These are phyloP conservation scores for Schizonepeta tenuifolia DNA, from an alignment of 257 asterid species.

Conservation along the genomic window DNA sequence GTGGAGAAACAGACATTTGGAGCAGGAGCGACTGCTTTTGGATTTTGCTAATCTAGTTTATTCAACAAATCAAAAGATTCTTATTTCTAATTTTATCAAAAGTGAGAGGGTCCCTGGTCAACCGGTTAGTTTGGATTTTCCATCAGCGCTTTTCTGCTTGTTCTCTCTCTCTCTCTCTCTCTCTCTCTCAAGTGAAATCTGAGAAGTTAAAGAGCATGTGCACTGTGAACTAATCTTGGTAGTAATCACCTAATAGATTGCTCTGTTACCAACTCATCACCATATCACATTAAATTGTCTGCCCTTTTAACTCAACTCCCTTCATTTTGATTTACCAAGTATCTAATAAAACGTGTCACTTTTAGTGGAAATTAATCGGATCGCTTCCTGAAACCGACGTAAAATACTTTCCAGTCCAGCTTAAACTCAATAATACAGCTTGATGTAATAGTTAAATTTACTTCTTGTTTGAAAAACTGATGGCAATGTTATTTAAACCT, in stretches of 20 bases:
- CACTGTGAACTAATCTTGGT: slow-evolving; percentile 25
- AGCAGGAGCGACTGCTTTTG: slow-evolving; percentile 45
- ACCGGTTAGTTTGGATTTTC: slow-evolving; percentile 45
- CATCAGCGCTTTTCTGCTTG: slow-evolving; percentile 31
- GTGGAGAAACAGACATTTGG: slow-evolving; percentile 37
- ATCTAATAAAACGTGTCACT: too few relatives aligned
- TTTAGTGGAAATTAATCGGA: too few relatives aligned
- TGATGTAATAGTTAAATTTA: too few relatives aligned
- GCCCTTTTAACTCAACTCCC: too few relatives aligned
- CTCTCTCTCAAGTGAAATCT: too few relatives aligned
- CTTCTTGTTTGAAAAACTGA: too few relatives aligned
- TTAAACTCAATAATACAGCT: too few relatives aligned
- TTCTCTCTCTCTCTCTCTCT: slow-evolving; percentile 3
- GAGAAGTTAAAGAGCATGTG: slow-evolving; percentile 27
- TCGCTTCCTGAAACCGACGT: too few relatives aligned
- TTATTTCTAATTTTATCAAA: slow-evolving; percentile 19
- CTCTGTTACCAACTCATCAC: slow-evolving; percentile 26
- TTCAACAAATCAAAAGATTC: slow-evolving; percentile 39
- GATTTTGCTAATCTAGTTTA: slow-evolving; percentile 39
- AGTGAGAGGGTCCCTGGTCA: slow-evolving; percentile 52
- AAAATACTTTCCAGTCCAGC: too few relatives aligned
- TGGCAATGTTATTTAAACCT: too few relatives aligned
- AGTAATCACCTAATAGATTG: slow-evolving; percentile 25
- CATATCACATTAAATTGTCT: slow-evolving; percentile 13
- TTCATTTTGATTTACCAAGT: too few relatives aligned